A percentile compares a stretch with the other conserved stretches of the same genome.
phyloP scores from a whole-genome alignment of 805 yeast genomes.

The Saturnispora kantuleensis region DNA sequence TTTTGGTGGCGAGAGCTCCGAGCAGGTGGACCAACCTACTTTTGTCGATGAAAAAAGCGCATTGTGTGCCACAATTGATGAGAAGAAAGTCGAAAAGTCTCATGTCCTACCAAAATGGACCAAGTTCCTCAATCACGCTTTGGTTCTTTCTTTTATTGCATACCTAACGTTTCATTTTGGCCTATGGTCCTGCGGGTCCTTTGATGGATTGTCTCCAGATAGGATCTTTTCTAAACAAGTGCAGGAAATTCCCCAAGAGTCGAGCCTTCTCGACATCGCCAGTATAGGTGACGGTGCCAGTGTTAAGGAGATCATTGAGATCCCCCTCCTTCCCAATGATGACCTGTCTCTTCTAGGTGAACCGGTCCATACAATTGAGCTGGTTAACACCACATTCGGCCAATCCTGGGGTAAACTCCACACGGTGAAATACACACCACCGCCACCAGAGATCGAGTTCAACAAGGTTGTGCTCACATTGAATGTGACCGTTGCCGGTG shows the following conservation, averaged over 20 bases:
- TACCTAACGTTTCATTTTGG: too few species aligned
- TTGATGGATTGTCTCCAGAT: too few species aligned
- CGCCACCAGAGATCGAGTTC: slow-evolving; percentile 33
- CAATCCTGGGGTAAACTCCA: slow-evolving; percentile 54
- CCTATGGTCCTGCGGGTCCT: too few species aligned
- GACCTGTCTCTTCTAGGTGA: slow-evolving; percentile 18
- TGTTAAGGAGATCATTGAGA: slow-evolving; percentile 25
- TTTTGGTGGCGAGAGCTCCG: neutral
- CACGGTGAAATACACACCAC: slow-evolving; percentile 32
- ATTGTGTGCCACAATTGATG: neutral
- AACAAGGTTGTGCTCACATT: slow-evolving; percentile 46
- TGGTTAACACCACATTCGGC: slow-evolving; percentile 43
- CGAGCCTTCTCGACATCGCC: too few species aligned
- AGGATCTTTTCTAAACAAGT: too few species aligned
- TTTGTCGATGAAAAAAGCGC: neutral
- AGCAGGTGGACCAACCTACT: neutral
- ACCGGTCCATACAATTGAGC: slow-evolving; percentile 31
- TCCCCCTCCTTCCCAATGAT: slow-evolving; percentile 20
- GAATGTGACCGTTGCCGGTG: slow-evolving; percentile 43
- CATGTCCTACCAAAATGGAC: too few species aligned
- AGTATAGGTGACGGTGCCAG: neutral
- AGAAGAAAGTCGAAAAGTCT: too few species aligned
- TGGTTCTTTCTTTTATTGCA: too few species aligned
- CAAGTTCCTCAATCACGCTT: too few species aligned
- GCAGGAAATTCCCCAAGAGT: too few species aligned